Percentiles rank a stretch among this genome's conserved stretches.
Evolutionary conservation across 441 rosid species (phyloP).

Genomic region (Daphne laureola): DNA sequence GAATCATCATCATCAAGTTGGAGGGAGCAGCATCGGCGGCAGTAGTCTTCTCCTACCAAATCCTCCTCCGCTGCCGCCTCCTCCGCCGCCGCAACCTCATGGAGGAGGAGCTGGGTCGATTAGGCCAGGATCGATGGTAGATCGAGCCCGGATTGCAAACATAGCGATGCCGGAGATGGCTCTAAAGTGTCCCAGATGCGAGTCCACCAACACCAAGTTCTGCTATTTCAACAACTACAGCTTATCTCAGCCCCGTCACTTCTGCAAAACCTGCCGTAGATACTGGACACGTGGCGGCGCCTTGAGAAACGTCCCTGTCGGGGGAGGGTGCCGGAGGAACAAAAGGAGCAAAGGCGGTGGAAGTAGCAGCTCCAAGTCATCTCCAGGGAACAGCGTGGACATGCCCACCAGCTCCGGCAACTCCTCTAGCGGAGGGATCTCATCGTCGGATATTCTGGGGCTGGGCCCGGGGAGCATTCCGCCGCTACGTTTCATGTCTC

Average conservation of each 20-base stretch:
- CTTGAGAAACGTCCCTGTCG: slow-evolving; percentile 76
- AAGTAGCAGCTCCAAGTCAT: slow-evolving; percentile 33
- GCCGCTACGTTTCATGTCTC: slow-evolving; percentile 54
- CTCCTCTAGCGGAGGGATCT: slow-evolving; percentile 31
- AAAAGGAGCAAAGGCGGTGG: slow-evolving; percentile 55
- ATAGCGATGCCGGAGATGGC: slow-evolving; percentile 69
- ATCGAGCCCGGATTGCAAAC: slow-evolving; percentile 81
- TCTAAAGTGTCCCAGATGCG: slow-evolving; percentile 86
- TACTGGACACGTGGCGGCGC: slow-evolving; percentile 99
- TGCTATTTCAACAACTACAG: slow-evolving; percentile 97
- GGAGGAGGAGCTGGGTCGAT: slow-evolving; percentile 47
- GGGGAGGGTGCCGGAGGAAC: slow-evolving; percentile 91
- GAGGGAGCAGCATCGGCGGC: slow-evolving; percentile 9
- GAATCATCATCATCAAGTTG: slow-evolving; percentile 29
- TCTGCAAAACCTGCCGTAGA: slow-evolving; percentile 87
- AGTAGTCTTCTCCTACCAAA: slow-evolving; percentile 26
- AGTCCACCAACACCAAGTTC: slow-evolving; percentile 87
- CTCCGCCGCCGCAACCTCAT: slow-evolving; percentile 45
- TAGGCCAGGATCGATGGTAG: slow-evolving; percentile 87
- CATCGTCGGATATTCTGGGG: slow-evolving; percentile 39
- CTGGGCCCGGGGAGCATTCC: slow-evolving; percentile 39
- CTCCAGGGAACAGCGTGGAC: slow-evolving; percentile 27
- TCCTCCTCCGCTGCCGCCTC: slow-evolving; percentile 44
- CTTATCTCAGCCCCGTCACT: slow-evolving; percentile 94
- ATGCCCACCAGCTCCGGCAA: slow-evolving; percentile 28